A percentile compares a stretch with the other conserved stretches of the same genome.
Conservation (phyloP, 2,329 filamentous ascomycete genomes). For the Didymella pinodella region DNA sequence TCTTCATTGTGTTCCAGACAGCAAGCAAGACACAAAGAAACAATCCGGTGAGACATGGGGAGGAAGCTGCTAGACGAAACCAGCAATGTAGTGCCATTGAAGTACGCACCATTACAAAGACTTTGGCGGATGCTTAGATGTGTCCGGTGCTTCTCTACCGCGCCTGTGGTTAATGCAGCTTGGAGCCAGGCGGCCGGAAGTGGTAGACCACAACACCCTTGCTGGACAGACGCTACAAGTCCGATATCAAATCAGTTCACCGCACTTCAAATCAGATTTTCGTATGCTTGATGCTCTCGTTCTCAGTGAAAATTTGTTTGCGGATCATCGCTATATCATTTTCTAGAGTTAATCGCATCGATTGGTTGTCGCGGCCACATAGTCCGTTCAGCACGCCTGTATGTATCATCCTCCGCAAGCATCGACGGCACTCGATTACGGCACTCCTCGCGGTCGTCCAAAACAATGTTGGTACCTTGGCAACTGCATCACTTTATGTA, state of each 20-base stretch:
- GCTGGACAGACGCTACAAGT: background rate
- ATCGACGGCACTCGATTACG: conserved; percentile 13
- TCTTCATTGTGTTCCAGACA: too few relatives aligned
- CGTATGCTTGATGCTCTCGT: background rate
- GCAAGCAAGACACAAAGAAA: too few relatives aligned
- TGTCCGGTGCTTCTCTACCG: background rate
- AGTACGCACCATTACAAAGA: background rate
- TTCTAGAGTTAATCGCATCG: background rate
- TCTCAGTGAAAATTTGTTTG: background rate
- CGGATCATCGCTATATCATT: background rate
- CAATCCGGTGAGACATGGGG: too few relatives aligned
- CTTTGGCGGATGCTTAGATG: background rate
- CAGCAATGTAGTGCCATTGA: background rate
- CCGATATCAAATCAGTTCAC: background rate
- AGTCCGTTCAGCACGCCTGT: conserved; percentile 2
- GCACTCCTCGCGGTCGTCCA: conserved; percentile 6
- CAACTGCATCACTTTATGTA: conserved; percentile 4
- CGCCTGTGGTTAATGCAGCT: background rate
- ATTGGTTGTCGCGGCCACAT: conserved; percentile 12
- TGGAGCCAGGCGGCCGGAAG: background rate
- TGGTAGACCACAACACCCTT: background rate
- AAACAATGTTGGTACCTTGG: conserved; percentile 10
- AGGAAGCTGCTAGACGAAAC: background rate
- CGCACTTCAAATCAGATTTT: background rate
- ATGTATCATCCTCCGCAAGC: conserved; percentile 14